phyloP scores from a whole-genome alignment of 2,329 filamentous ascomycete genomes.

The Sclerotinia glacialis region DNA sequence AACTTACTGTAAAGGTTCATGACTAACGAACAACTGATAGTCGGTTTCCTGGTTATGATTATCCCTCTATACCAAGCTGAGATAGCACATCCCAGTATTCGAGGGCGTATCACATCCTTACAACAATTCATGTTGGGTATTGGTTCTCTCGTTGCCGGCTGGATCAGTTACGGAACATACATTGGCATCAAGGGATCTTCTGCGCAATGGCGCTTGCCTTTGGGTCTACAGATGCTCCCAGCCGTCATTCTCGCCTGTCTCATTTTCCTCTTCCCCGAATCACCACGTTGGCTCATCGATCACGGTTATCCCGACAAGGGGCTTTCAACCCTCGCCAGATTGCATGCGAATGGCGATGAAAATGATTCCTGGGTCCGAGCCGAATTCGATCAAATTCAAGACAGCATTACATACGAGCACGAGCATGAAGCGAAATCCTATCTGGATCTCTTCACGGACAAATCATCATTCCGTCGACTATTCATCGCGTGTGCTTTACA shows the following conservation, averaged over 20 bases:
- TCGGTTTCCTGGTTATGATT: slow-evolving; percentile 26
- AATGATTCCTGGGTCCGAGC: slow-evolving; percentile 60
- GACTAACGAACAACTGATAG: not conserved
- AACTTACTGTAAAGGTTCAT: no score
- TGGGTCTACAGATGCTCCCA: slow-evolving; percentile 58
- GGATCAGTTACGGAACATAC: slow-evolving; percentile 65
- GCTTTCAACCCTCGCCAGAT: slow-evolving; percentile 54
- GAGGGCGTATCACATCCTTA: slow-evolving; percentile 67
- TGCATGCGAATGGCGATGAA: slow-evolving; percentile 59
- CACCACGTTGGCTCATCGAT: slow-evolving; percentile 64
- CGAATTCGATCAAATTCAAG: slow-evolving; percentile 62
- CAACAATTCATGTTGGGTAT: slow-evolving; percentile 84
- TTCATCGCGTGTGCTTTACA: slow-evolving; percentile 61
- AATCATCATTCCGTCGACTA: slow-evolving; percentile 60
- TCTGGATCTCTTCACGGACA: slow-evolving; percentile 57
- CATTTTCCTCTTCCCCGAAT: slow-evolving; percentile 64
- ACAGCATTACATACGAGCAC: slow-evolving; percentile 59
- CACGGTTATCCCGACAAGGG: slow-evolving; percentile 55
- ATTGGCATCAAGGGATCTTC: slow-evolving; percentile 35
- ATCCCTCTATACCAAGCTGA: slow-evolving; percentile 58
- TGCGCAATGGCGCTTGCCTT: slow-evolving; percentile 39
- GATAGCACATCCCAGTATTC: slow-evolving; percentile 72
- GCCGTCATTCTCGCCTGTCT: slow-evolving; percentile 51
- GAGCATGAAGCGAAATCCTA: slow-evolving; percentile 60
- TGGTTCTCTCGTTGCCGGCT: slow-evolving; percentile 67